phyloP scores from a whole-genome alignment of 192 early-diverging fungal genomes.

The Backusella psychrophila region DNA sequence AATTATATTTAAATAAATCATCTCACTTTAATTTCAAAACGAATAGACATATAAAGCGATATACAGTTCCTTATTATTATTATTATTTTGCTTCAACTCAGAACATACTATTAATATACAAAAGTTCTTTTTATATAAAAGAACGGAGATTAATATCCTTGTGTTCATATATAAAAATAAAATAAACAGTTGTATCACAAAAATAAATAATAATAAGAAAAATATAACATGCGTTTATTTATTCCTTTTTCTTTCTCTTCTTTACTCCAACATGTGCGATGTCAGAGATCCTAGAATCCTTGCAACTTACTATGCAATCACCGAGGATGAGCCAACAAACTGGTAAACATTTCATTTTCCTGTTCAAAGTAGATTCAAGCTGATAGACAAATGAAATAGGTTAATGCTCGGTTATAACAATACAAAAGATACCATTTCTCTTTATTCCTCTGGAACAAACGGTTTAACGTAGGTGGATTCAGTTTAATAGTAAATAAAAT shows the following conservation, averaged over 20 bases:
- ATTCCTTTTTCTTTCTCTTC: background rate
- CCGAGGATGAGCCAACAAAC: slow-evolving; percentile 49
- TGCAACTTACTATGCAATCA: slow-evolving; percentile 54
- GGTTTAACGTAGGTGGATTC: slow-evolving; percentile 36
- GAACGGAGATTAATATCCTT: background rate
- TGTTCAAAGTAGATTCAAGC: background rate
- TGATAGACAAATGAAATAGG: slow-evolving; percentile 30
- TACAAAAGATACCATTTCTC: slow-evolving; percentile 57
- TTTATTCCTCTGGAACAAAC: slow-evolving; percentile 50
- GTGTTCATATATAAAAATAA: background rate
- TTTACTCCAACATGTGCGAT: slow-evolving; percentile 42
- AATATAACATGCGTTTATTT: background rate
- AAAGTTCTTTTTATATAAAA: background rate
- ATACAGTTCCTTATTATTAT: too few species aligned
- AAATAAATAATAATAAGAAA: background rate
- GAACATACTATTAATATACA: background rate
- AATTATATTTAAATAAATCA: background rate
- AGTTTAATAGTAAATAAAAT: background rate
- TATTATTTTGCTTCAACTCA: background rate
- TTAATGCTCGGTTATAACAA: slow-evolving; percentile 62
- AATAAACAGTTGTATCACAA: background rate
- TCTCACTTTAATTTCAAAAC: too few species aligned
- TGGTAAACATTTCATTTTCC: slow-evolving; percentile 36
- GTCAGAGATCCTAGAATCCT: slow-evolving; percentile 55
- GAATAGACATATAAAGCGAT: too few species aligned